A percentile compares a stretch with the other conserved stretches of the same genome.
phyloP scores from a whole-genome alignment of 2,329 filamentous ascomycete species.

The Neofusicoccum sp. region DNA sequence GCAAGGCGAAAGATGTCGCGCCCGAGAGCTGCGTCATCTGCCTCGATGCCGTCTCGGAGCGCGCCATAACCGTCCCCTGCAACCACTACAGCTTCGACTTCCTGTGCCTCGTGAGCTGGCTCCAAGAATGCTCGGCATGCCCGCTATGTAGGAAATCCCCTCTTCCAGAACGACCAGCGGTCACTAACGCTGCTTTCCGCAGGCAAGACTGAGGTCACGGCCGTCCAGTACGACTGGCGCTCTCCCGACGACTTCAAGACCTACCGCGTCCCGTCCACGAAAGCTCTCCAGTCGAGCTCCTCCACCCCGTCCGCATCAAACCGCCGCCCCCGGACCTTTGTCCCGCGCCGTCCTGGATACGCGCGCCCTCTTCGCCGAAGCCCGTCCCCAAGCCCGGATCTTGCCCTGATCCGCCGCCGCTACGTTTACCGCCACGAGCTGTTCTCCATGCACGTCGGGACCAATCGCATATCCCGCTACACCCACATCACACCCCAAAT shows the following conservation, averaged over 20 bases:
- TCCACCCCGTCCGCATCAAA: neutral
- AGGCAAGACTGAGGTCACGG: conserved; percentile 57
- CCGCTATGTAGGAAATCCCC: conserved; percentile 67
- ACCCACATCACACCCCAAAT: conserved; percentile 69
- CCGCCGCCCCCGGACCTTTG: conserved; percentile 21
- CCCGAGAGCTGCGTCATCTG: conserved; percentile 79
- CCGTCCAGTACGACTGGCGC: conserved; percentile 67
- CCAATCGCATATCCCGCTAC: conserved; percentile 77
- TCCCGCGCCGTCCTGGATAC: neutral
- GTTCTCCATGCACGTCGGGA: conserved; percentile 80
- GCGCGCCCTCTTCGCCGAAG: conserved; percentile 10
- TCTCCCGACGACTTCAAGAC: conserved; percentile 59
- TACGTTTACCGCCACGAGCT: conserved; percentile 72
- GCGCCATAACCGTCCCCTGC: conserved; percentile 74
- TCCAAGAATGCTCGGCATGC: conserved; percentile 71
- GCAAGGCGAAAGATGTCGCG: conserved; percentile 3
- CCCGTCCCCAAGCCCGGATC: conserved; percentile 32
- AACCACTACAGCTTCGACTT: conserved; percentile 83
- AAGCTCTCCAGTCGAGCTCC: conserved; percentile 16
- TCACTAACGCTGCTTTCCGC: conserved; percentile 14
- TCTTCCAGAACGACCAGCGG: neutral
- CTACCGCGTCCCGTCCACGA: conserved; percentile 54
- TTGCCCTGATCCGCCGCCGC: conserved; percentile 63
- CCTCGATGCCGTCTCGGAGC: conserved; percentile 72
- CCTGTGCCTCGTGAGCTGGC: conserved; percentile 79